Conservation (phyloP, 345 rosid genomes). For the Lumnitzera littorea region DNA sequence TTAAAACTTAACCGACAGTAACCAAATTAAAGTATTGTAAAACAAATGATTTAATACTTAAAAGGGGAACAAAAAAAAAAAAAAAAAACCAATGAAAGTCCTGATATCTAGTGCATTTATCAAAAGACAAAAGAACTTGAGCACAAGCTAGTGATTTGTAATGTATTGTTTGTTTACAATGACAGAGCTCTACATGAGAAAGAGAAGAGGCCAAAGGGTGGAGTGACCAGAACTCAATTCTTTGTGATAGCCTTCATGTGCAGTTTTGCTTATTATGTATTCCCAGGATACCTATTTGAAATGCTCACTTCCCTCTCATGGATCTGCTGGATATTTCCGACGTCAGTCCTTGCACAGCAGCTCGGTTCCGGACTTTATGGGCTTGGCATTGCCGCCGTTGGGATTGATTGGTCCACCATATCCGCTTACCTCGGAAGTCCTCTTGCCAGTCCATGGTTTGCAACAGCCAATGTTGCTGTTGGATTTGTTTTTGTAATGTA, state of each 20-base stretch:
- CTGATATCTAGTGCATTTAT: too few relatives aligned
- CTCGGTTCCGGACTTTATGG: constrained; percentile 94
- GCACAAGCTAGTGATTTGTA: background rate
- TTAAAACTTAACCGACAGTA: too few relatives aligned
- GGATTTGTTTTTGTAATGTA: constrained; percentile 72
- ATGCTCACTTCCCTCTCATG: constrained; percentile 88
- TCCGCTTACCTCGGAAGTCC: constrained; percentile 97
- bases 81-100: too few relatives aligned
- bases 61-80: too few relatives aligned
- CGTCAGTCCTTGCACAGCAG: constrained; percentile 75
- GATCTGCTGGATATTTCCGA: constrained; percentile 86
- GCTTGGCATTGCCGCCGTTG: constrained; percentile 66
- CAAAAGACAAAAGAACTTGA: too few relatives aligned
- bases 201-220: constrained; percentile 66
- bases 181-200: constrained; percentile 80
- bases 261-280: constrained; percentile 83
- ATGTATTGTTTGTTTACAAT: background rate
- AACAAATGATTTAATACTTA: too few relatives aligned
- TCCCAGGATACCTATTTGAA: constrained; percentile 85
- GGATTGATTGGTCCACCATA: constrained; percentile 90
- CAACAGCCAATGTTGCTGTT: constrained; percentile 86
- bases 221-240: constrained; percentile 77
- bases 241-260: constrained; percentile 70
- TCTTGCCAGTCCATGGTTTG: constrained; percentile 99
- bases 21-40: too few relatives aligned